Percentiles rank a stretch among this genome's conserved stretches.
phyloP scores from a whole-genome alignment of 306 rosid species.

The Cicer cuneatum region DNA sequence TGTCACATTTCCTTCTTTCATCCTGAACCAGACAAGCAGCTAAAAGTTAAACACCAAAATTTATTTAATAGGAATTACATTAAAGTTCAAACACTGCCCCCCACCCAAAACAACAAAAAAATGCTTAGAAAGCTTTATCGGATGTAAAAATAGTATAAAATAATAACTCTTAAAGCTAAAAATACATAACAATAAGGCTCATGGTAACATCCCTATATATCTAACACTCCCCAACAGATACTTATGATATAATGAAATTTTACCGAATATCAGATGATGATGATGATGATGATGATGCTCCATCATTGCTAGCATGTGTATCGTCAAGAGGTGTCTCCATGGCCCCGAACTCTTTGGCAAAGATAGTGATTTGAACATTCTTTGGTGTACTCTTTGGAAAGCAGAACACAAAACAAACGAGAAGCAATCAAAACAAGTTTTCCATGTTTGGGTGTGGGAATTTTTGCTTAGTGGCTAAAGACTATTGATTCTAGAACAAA shows the following conservation, averaged over 20 bases:
- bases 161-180: constrained; percentile 12
- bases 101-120: constrained; percentile 1
- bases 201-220: background rate
- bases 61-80: constrained; percentile 38
- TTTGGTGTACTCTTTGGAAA: constrained; percentile 52
- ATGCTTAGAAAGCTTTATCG: constrained; percentile 8
- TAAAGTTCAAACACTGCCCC: background rate
- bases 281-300: constrained; percentile 58
- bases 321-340: constrained; percentile 59
- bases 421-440: constrained; percentile 43
- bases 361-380: constrained; percentile 60
- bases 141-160: background rate
- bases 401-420: constrained; percentile 40
- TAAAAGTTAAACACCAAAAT: constrained; percentile 38
- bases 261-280: constrained; percentile 66
- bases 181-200: background rate
- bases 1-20: constrained; percentile 72
- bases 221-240: constrained; percentile 24
- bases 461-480: constrained; percentile 36
- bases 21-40: constrained; percentile 65
- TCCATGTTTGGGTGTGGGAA: constrained; percentile 9
- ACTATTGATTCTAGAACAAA: constrained; percentile 50
- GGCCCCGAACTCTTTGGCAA: constrained; percentile 72
- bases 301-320: constrained; percentile 47
- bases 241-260: constrained; percentile 43